phyloP scores from a whole-genome alignment of 2,329 filamentous ascomycete genomes.

The Juglanconis juglandina region DNA sequence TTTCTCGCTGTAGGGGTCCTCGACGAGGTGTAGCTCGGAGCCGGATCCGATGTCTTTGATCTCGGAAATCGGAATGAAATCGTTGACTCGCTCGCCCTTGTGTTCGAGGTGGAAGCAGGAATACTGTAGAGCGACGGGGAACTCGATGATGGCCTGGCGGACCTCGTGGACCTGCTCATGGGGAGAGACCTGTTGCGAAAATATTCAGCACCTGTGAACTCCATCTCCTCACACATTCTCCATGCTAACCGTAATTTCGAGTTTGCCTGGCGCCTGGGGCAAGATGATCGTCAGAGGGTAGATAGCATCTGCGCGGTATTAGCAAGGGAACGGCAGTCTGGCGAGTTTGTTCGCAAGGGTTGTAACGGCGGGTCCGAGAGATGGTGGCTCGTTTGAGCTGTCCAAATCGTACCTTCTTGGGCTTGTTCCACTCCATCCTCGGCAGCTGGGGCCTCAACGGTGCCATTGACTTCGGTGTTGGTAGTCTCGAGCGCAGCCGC shows the following conservation, averaged over 20 bases:
- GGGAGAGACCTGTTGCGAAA: constrained; percentile 65
- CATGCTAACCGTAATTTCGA: constrained; percentile 74
- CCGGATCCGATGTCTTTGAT: constrained; percentile 74
- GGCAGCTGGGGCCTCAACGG: constrained; percentile 18
- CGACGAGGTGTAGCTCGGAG: constrained; percentile 76
- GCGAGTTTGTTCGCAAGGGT: background rate
- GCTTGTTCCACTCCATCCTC: constrained; percentile 29
- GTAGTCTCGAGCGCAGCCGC: constrained; percentile 11
- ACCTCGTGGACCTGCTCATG: constrained; percentile 98
- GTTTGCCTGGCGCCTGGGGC: constrained; percentile 73
- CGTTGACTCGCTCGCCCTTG: constrained; percentile 84
- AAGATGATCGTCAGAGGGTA: constrained; percentile 71
- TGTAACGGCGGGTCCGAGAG: background rate
- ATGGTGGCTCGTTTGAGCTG: constrained; percentile 19
- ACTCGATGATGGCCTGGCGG: constrained; percentile 91
- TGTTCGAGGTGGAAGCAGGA: constrained; percentile 98
- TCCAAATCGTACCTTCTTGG: constrained; percentile 29
- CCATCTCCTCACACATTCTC: constrained; percentile 6
- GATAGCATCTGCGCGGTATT: constrained; percentile 40
- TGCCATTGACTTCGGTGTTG: constrained; percentile 1
- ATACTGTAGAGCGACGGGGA: constrained; percentile 90
- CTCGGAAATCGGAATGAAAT: constrained; percentile 89
- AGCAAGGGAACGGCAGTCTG: constrained; percentile 14
- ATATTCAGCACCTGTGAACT: constrained; percentile 22
- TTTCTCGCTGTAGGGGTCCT: constrained; percentile 98